Evolutionary conservation across 371 early-diverging fungal genomes (phyloP), one percentile per base, ranked within the genome.

Genomic region (Zychaea mexicana): DNA sequence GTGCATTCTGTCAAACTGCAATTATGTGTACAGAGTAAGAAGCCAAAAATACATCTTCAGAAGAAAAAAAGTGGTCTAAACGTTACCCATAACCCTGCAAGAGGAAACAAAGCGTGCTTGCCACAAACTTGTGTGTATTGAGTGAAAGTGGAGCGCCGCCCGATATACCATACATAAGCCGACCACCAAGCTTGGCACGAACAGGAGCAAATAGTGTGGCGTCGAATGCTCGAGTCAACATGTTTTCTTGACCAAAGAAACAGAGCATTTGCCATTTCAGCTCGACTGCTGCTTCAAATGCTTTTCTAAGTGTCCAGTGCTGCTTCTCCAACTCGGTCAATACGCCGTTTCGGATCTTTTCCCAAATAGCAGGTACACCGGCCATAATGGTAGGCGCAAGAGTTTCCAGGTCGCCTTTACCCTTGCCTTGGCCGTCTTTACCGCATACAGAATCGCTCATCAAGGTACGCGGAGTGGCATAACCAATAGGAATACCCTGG

Each of bases 131-230:
- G 54, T 96, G 92, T 4, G 94, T 92, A n/a, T 94, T 90, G 26
- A 78, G 73, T 61, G 92, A 88, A 57, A 98, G 85, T 10, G 98
- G 94, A 0, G 98, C 98, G 33, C 97, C 96, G 28, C 98, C 99
- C 24, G 92, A 90, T n/a, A 98, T 65, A 36, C 90, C 88, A 66
- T 90, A 84, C 58, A 79, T 77, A 27, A 99, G 83, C 1, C 87
- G 74, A n/a, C 98, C 98, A 28, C 99, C 99, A 27, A 94, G 92
- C 33, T 90, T 78, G 22, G 84, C 86, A 52, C 87, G 78, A 55
- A 97, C 88, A 61, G 88, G 82, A 46, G 87, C 83, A 76, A 98
- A 98, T 27, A 96, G 81, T 22, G 91, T 69, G 28, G 72, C 69
- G 74, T 93, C 96, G 32, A 95, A 77, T 52, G 88, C 71, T n/a